Conservation (phyloP, 495 filamentous ascomycete species). For the Penicillium steckii region DNA sequence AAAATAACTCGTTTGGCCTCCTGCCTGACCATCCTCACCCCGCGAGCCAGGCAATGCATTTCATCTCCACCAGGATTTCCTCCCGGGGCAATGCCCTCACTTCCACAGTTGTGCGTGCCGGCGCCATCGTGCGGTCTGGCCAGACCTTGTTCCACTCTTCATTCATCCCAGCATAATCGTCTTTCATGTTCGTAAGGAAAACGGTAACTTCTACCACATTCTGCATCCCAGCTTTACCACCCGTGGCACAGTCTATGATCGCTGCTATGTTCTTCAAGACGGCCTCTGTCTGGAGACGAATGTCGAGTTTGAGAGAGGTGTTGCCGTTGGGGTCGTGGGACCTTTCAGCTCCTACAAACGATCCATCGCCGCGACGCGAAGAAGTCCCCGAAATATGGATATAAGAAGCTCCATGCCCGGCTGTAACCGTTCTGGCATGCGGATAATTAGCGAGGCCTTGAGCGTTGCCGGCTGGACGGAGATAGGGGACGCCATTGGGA, state of each 20-base stretch:
- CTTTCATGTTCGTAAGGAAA: slow-evolving; percentile 29
- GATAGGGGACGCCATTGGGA: slow-evolving; percentile 27
- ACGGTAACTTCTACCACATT: slow-evolving; percentile 35
- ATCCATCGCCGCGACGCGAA: slow-evolving; percentile 21
- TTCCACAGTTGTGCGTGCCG: slow-evolving; percentile 33
- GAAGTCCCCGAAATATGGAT: slow-evolving; percentile 36
- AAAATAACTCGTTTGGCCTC: too few species aligned
- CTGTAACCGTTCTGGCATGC: slow-evolving; percentile 26
- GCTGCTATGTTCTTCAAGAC: slow-evolving; percentile 31
- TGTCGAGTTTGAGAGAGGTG: slow-evolving; percentile 26
- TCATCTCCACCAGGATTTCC: slow-evolving; percentile 36
- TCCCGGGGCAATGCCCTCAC: slow-evolving; percentile 35
- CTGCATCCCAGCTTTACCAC: slow-evolving; percentile 23
- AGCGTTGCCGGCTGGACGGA: slow-evolving; percentile 26
- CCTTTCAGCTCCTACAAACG: slow-evolving; percentile 28
- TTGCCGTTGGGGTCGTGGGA: slow-evolving; percentile 26
- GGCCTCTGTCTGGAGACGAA: slow-evolving; percentile 31
- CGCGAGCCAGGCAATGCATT: slow-evolving; percentile 33
- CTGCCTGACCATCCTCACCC: too few species aligned
- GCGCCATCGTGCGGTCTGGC: slow-evolving; percentile 28
- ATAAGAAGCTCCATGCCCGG: slow-evolving; percentile 14
- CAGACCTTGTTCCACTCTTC: slow-evolving; percentile 36
- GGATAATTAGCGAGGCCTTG: slow-evolving; percentile 34
- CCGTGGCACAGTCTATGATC: slow-evolving; percentile 30
- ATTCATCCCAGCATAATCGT: slow-evolving; percentile 34